Percentiles rank a stretch among this genome's conserved stretches.
These are phyloP conservation scores for Fusarium foetens DNA, from an alignment of 2,329 filamentous ascomycete genomes.

Conservation along the genomic window DNA sequence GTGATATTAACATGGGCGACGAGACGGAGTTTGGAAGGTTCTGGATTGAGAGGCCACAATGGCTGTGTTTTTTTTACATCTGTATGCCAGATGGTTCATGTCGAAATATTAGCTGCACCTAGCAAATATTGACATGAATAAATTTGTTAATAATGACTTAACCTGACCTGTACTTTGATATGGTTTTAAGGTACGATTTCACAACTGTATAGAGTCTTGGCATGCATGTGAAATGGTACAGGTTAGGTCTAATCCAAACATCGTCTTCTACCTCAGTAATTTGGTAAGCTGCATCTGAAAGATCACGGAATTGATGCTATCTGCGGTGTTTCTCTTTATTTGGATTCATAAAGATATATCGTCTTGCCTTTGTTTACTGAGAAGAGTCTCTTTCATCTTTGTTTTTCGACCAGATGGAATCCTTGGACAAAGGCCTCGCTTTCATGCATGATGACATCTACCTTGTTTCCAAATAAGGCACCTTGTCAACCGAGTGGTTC, in stretches of 20 bases:
- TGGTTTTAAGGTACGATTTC: background rate
- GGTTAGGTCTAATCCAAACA: conserved; percentile 1
- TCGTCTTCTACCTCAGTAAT: too few species aligned
- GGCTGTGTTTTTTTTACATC: background rate
- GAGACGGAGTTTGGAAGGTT: conserved; percentile 25
- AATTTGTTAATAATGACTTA: background rate
- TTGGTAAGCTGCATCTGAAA: background rate
- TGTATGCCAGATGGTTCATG: background rate
- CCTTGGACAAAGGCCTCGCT: conserved; percentile 20
- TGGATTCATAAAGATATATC: background rate
- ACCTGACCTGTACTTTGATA: background rate
- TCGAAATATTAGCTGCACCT: background rate
- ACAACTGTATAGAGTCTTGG: too few species aligned
- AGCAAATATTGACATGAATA: background rate
- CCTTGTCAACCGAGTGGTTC: background rate
- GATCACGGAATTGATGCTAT: background rate
- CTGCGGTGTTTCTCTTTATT: background rate
- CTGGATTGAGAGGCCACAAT: background rate
- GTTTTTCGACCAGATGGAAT: background rate
- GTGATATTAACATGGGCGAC: background rate
- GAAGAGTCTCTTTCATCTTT: background rate
- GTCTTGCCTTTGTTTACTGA: background rate
- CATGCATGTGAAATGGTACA: background rate
- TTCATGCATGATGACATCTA: conserved; percentile 34
- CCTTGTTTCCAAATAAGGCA: background rate